Conservation (phyloP, 2,329 filamentous ascomycete species). For the Phyllosticta paracitricarpa region DNA sequence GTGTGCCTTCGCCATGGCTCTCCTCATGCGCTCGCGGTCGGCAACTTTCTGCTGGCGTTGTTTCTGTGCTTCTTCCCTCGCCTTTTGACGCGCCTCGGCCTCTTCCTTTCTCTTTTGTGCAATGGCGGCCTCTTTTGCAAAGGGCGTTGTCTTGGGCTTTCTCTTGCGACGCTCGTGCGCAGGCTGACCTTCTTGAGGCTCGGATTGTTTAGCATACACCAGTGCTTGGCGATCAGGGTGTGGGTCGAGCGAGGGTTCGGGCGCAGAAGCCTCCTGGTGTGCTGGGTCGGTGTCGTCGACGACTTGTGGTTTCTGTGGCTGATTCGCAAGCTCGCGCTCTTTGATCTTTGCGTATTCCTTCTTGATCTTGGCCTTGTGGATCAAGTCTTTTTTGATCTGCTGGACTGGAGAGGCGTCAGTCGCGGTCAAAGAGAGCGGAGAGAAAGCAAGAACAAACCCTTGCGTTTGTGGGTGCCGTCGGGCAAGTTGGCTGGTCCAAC, state of each 20-base stretch:
- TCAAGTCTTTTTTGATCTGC: slow-evolving; percentile 82
- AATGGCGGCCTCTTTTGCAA: slow-evolving; percentile 33
- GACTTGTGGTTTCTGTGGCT: slow-evolving; percentile 24
- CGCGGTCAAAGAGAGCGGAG: not conserved
- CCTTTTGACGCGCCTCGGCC: slow-evolving; percentile 48
- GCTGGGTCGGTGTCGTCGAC: slow-evolving; percentile 19
- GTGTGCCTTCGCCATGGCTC: slow-evolving; percentile 52
- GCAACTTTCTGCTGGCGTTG: slow-evolving; percentile 44
- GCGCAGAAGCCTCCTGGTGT: slow-evolving; percentile 14
- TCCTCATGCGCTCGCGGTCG: slow-evolving; percentile 62
- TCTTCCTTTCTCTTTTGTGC: slow-evolving; percentile 51
- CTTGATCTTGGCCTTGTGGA: slow-evolving; percentile 86
- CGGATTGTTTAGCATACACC: slow-evolving; percentile 34
- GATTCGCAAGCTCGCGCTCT: slow-evolving; percentile 32
- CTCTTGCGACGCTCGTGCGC: slow-evolving; percentile 13
- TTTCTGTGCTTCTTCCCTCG: slow-evolving; percentile 53
- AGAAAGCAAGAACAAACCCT: slow-evolving; percentile 40
- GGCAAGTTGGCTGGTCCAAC: slow-evolving; percentile 86
- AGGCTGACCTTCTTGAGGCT: slow-evolving; percentile 13
- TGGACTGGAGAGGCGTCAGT: slow-evolving; percentile 45
- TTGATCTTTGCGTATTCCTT: slow-evolving; percentile 88
- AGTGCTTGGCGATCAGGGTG: slow-evolving; percentile 53
- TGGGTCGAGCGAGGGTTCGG: slow-evolving; percentile 38
- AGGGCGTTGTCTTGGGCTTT: slow-evolving; percentile 27
- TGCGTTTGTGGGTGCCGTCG: slow-evolving; percentile 78